These are phyloP conservation scores for Vaccinium vitisidaea DNA, from an alignment of 148 eudicot genomes.

Conservation along the genomic window DNA sequence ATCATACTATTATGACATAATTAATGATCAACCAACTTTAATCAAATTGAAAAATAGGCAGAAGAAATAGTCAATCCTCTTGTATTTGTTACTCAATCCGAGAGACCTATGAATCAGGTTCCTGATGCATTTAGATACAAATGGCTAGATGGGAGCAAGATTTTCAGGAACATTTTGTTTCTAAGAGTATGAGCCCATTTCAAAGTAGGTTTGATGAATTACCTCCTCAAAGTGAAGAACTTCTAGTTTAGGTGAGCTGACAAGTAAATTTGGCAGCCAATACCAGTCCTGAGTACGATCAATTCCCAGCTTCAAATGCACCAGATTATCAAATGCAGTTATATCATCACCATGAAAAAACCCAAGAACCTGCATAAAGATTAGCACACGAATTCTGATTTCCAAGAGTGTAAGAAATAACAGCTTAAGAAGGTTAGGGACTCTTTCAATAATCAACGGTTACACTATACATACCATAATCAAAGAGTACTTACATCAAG, in stretches of 20 bases:
- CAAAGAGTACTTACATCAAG: slow-evolving; percentile 4
- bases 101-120: background rate
- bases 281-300: slow-evolving; percentile 9
- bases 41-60: background rate
- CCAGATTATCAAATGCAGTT: background rate
- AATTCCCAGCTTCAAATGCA: slow-evolving; percentile 10
- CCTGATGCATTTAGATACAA: background rate
- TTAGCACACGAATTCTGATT: background rate
- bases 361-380: slow-evolving; percentile 8
- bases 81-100: background rate
- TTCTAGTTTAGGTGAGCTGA: slow-evolving; percentile 9
- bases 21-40: background rate
- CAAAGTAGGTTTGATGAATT: background rate
- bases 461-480: background rate
- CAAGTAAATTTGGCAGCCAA: slow-evolving; percentile 3
- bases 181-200: background rate
- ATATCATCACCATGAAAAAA: background rate
- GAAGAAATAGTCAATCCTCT: background rate
- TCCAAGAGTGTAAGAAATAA: background rate
- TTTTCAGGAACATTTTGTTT: background rate
- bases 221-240: slow-evolving; percentile 16
- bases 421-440: background rate
- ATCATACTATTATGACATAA: background rate
- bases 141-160: background rate
- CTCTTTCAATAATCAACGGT: background rate